A percentile compares a stretch with the other conserved stretches of the same genome.
Evolutionary conservation across 2,329 filamentous ascomycete species (phyloP).

Genomic region (Apiospora sp.): DNA sequence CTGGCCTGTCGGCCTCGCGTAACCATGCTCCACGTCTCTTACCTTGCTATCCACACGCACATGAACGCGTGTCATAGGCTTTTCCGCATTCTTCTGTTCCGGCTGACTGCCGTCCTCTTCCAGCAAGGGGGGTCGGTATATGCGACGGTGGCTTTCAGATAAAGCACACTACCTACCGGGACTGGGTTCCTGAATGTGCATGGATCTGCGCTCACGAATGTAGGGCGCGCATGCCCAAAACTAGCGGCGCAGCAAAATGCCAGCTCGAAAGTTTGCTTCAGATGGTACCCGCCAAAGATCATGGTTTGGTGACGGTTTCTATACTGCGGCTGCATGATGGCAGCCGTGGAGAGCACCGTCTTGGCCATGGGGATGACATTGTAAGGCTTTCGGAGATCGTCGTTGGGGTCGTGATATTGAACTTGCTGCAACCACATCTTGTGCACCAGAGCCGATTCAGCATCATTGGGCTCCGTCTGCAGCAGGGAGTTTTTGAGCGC

Average conservation of each 20-base stretch:
- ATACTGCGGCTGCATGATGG: conserved; percentile 76
- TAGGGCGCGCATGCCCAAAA: conserved; percentile 73
- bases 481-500: conserved; percentile 68
- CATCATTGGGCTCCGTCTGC: conserved; percentile 72
- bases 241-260: conserved; percentile 78
- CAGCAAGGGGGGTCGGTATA: conserved; percentile 70
- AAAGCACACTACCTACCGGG: conserved; percentile 77
- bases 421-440: conserved; percentile 75
- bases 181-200: conserved; percentile 79
- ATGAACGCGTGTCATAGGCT: conserved; percentile 62
- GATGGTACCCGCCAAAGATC: conserved; percentile 79
- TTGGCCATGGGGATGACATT: conserved; percentile 64
- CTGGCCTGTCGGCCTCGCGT: conserved; percentile 72
- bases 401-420: conserved; percentile 60
- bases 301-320: conserved; percentile 71
- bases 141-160: conserved; percentile 74
- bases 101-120: conserved; percentile 58
- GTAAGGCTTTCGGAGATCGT: conserved; percentile 41
- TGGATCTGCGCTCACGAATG: conserved; percentile 76
- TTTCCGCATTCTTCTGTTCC: conserved; percentile 34
- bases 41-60: conserved; percentile 77
- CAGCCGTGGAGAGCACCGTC: conserved; percentile 66
- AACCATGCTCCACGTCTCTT: conserved; percentile 68
- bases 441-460: conserved; percentile 77
- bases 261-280: conserved; percentile 79